A percentile compares a stretch with the other conserved stretches of the same genome.
phyloP scores from a whole-genome alignment of 345 rosid genomes.

The Mercurialis annua region DNA sequence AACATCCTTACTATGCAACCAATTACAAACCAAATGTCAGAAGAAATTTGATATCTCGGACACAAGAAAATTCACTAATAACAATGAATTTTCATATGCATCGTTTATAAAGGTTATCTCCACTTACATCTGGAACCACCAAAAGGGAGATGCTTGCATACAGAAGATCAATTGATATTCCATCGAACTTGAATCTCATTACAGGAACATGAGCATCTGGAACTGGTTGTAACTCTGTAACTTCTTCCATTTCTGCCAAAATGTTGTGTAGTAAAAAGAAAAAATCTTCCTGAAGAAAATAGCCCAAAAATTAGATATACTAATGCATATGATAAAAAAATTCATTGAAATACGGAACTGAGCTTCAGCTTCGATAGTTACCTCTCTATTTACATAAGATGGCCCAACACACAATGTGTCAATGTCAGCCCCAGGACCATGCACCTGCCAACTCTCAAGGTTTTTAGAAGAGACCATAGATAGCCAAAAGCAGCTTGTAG shows the following conservation, averaged over 20 bases:
- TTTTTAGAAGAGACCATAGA: neutral
- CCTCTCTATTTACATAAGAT: conserved; percentile 86
- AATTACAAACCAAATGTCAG: neutral
- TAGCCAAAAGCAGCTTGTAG: neutral
- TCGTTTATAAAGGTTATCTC: neutral
- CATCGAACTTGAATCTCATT: conserved; percentile 90
- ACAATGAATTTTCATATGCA: neutral
- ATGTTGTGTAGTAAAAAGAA: conserved; percentile 66
- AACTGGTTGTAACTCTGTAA: conserved; percentile 85
- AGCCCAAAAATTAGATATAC: conserved; percentile 9
- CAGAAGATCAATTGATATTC: conserved; percentile 87
- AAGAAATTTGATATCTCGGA: neutral
- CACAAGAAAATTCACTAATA: neutral
- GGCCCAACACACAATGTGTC: conserved; percentile 96
- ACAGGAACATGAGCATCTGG: conserved; percentile 98
- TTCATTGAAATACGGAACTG: neutral
- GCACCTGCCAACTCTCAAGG: conserved; percentile 45
- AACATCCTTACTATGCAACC: neutral
- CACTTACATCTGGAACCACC: conserved; percentile 82
- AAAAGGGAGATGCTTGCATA: conserved; percentile 80
- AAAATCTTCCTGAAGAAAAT: conserved; percentile 65
- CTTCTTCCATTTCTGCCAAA: conserved; percentile 73
- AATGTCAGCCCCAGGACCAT: conserved; percentile 91
- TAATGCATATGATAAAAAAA: neutral
- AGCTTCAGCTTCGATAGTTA: conserved; percentile 17